Evolutionary conservation across 176 grass and related monocot species (phyloP).

Genomic region (Puccinellia tenuiflora): DNA sequence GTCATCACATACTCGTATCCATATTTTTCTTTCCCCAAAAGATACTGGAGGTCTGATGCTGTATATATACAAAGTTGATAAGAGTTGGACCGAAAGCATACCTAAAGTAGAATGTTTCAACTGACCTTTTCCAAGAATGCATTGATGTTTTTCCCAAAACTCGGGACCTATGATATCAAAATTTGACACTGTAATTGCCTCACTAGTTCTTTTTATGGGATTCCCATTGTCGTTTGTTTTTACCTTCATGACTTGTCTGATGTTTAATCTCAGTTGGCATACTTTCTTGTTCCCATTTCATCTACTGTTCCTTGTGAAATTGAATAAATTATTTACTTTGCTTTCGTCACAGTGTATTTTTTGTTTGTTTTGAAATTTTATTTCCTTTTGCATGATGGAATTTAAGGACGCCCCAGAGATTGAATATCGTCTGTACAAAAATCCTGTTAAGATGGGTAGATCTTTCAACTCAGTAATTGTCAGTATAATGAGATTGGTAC

Average conservation of each 20-base stretch:
- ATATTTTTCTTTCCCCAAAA: too few relatives aligned
- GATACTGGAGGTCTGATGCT: too few relatives aligned
- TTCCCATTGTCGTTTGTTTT: constrained; percentile 22
- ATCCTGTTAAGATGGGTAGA: not conserved
- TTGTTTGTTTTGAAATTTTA: not conserved
- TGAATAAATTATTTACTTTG: too few relatives aligned
- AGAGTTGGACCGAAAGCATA: constrained; percentile 7
- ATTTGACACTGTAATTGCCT: constrained; percentile 26
- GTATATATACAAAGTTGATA: constrained; percentile 1
- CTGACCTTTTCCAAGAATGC: constrained; percentile 52
- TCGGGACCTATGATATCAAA: constrained; percentile 42
- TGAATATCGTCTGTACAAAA: not conserved
- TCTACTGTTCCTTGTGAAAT: too few relatives aligned
- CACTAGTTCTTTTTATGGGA: constrained; percentile 22
- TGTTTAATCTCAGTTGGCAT: too few relatives aligned
- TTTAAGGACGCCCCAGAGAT: not conserved
- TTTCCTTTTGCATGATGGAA: not conserved
- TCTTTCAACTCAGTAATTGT: not conserved
- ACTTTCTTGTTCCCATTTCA: too few relatives aligned
- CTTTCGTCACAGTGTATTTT: too few relatives aligned
- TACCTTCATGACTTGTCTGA: too few relatives aligned
- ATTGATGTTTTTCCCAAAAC: constrained; percentile 45
- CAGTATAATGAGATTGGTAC: not conserved
- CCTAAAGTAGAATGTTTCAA: constrained; percentile 12
- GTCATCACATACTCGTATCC: too few relatives aligned